These are phyloP conservation scores for Coprinopsis sp. DNA, from an alignment of 768 basidiomycete species.

Conservation along the genomic window DNA sequence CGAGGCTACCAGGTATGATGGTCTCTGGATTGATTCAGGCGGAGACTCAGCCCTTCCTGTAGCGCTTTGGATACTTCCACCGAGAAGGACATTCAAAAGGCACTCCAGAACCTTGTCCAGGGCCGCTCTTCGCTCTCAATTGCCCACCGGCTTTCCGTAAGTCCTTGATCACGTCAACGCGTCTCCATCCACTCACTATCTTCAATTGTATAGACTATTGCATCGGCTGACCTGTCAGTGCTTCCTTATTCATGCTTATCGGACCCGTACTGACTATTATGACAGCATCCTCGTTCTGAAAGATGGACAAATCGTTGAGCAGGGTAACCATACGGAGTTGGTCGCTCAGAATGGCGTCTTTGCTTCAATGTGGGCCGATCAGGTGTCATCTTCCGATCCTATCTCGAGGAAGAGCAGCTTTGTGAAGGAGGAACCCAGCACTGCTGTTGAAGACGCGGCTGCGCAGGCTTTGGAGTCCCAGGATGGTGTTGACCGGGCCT, in stretches of 20 bases:
- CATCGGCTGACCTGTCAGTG: constrained; percentile 57
- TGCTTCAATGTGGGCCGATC: constrained; percentile 86
- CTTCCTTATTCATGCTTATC: constrained; percentile 1
- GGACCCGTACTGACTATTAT: constrained; percentile 9
- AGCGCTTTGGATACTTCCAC: constrained; percentile 88
- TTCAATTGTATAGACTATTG: constrained; percentile 40
- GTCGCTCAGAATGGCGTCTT: constrained; percentile 68
- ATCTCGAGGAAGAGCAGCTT: constrained; percentile 30
- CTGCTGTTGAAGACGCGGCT: background rate
- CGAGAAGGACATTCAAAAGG: constrained; percentile 85
- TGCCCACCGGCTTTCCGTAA: constrained; percentile 72
- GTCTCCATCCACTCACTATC: constrained; percentile 11
- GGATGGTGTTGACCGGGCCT: too few species aligned
- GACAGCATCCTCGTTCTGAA: constrained; percentile 84
- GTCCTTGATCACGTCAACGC: constrained; percentile 19
- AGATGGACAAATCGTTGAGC: constrained; percentile 84
- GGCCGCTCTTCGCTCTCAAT: constrained; percentile 75
- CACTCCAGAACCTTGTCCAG: constrained; percentile 72
- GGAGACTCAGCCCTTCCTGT: background rate
- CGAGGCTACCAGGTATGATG: constrained; percentile 62
- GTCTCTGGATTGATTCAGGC: background rate
- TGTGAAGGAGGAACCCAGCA: constrained; percentile 30
- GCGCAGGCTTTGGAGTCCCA: too few species aligned
- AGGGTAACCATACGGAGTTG: constrained; percentile 75
- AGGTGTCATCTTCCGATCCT: constrained; percentile 61